Evolutionary conservation across 208 protist genomes (phyloP), one percentile per base, ranked within the genome.

Genomic region (Wallacemonas rigidus): DNA sequence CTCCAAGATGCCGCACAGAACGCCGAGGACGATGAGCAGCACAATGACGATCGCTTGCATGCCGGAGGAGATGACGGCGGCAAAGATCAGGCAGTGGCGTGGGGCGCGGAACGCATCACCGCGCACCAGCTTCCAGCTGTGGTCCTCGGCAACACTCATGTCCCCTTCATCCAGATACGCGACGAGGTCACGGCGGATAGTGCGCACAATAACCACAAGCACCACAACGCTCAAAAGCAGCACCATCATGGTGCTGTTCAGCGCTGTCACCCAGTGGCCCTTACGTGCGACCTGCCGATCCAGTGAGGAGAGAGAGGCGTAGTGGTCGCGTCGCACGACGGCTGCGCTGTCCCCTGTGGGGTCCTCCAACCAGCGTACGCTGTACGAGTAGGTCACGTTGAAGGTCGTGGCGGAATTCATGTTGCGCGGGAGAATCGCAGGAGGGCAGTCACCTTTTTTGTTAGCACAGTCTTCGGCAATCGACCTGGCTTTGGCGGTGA

Each of bases 51-150:
- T 71, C 2, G 98, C 45, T 86, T 99, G 98, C 17, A 81, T 63
- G 48, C 98, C 98, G 60, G 86, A 90, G 74, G 96, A 94, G 54
- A 99, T 73, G 43, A 97, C 71, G 7, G 92, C 88, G 9, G 89
- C 77, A 3, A 99, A 81, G 41, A 97, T 26, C 44, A 91, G 72
- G 38, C 89, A 58, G 39, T 87, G 65, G 39, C 51, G 44, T 2
- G 98, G 98, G 4, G 92, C 65, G 44, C 98, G 88, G 82, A 99
- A 99, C 3, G 98, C 97, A 77, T 99, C 98, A 17, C 96, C 97
- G 65, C 95, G 86, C 7, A 99, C 87, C 7, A 99, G 89, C 81
- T 99, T 99, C 98, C 98, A 99, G 26, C 88, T 84, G 26, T 82
- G 89, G 50, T 97, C 93, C 64, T 96, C 90, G 14, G 61, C 12